Evolutionary conservation across 2,329 filamentous ascomycete genomes (phyloP).

Genomic region (Trichoderma harzianum): DNA sequence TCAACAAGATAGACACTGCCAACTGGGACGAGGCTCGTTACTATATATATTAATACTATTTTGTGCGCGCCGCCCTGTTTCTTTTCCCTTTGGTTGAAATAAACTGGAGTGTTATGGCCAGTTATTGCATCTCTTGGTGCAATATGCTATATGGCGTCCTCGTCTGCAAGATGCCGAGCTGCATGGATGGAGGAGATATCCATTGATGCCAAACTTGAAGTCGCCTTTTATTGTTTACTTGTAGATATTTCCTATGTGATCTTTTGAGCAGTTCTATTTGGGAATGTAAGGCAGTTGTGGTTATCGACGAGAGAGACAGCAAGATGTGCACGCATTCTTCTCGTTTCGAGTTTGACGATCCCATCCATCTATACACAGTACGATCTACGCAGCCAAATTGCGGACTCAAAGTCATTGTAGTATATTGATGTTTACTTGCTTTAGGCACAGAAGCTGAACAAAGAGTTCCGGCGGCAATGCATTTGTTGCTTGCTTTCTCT

Average conservation of each 20-base stretch:
- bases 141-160: neutral
- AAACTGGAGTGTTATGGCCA: neutral
- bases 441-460: neutral
- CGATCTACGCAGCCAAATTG: neutral
- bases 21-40: constrained; percentile 96
- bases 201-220: neutral
- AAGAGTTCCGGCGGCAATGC: neutral
- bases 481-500: neutral
- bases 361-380: neutral
- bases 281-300: neutral
- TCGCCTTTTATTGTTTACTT: neutral
- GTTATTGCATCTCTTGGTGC: neutral
- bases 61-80: too few relatives aligned
- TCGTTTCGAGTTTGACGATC: neutral
- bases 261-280: neutral
- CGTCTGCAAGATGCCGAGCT: neutral
- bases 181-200: neutral
- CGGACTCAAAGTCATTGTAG: neutral
- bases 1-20: constrained; percentile 99
- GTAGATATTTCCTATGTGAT: neutral
- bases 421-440: neutral
- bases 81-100: too few relatives aligned
- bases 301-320: neutral
- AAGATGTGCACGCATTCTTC: neutral
- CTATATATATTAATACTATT: constrained; percentile 30